Percentiles rank a stretch among this genome's conserved stretches.
phyloP scores from a whole-genome alignment of 345 rosid genomes.

The Cardamine chenopodiifolia region DNA sequence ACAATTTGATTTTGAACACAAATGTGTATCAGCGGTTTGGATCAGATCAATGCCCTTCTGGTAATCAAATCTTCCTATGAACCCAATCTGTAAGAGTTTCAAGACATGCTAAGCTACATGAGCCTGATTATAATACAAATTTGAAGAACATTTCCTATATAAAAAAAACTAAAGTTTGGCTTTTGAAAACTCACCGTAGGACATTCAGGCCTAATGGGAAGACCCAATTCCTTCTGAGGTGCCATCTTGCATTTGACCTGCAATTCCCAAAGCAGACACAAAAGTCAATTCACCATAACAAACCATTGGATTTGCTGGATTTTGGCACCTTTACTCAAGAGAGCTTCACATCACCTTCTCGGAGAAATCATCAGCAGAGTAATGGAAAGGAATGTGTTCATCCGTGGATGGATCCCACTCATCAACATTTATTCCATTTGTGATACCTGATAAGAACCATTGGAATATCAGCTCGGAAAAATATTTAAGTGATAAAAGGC shows the following conservation, averaged over 20 bases:
- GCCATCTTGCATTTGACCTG: conserved; percentile 86
- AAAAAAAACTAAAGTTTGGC: not conserved
- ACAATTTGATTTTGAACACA: not conserved
- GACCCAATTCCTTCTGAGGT: conserved; percentile 87
- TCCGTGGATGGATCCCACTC: conserved; percentile 92
- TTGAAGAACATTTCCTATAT: not conserved
- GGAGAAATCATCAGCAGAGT: conserved; percentile 67
- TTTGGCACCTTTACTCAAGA: not conserved
- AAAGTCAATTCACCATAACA: conserved; percentile 38
- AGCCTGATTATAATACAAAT: not conserved
- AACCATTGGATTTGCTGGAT: not conserved
- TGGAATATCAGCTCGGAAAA: not conserved
- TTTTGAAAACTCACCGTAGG: conserved; percentile 62
- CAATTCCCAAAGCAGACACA: conserved; percentile 34
- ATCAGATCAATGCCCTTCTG: conserved; percentile 96
- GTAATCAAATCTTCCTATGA: conserved; percentile 92
- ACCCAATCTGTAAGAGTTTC: conserved; percentile 88
- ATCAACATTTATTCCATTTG: conserved; percentile 76
- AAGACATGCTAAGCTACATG: conserved; percentile 3
- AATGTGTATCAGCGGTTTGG: conserved; percentile 51
- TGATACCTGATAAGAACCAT: conserved; percentile 58
- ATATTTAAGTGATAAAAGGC: not conserved
- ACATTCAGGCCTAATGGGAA: conserved; percentile 79
- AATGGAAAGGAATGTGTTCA: conserved; percentile 63
- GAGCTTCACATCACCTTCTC: conserved; percentile 61